Base-by-base conservation (phyloP, 2,329 filamentous ascomycete species). In the Diplodia scrobiculata region DNA sequence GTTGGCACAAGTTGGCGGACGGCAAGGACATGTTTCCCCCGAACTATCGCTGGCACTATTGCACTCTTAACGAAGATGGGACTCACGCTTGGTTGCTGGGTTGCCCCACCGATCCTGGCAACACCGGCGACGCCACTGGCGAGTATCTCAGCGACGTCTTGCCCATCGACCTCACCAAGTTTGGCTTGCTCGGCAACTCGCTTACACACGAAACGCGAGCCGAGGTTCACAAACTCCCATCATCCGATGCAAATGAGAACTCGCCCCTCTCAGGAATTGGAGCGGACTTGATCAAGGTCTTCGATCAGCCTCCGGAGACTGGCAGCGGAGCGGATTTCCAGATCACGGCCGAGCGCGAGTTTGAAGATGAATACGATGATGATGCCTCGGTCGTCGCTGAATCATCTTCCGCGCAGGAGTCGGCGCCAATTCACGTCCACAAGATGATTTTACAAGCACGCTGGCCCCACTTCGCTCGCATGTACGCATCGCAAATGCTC, bases 11-110 rank as follows among this genome's bases (percentile, higher is more conserved):
- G 75, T 83, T 99, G 19, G 95, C 94, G 1, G 94, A 97, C 73
- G 95, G 95, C 3, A 90, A 91, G 59, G 95, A 99, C 74, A 89
- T 99, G 38, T 99, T 97, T 79, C 91, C 91, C 71, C 83, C 88
- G 0, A 91, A 90, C n/a, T 98, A 95, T 76, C 87, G 94, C 67
- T 99, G 95, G 95, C 94, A 98, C 77, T 99, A 99, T 75, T 98
- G 95, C 76, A 96, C 92, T 2, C 90, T 97, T 79, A 96, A 97
- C 74, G 89, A 95, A 68, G 91, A 96, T 72, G 94, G 94, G 5
- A 97, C 95, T 6, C 97, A 96, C 75, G 95, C 92, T 7, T 99
- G 95, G 93, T 83, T 99, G 27, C 84, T 99, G n/a, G 95, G 95
- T 9, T 97, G 92, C 73, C 91, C 91, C 2, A 89, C 91, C 3